Conservation (phyloP, 2,329 filamentous ascomycete species). For the Penicillium sp. region DNA sequence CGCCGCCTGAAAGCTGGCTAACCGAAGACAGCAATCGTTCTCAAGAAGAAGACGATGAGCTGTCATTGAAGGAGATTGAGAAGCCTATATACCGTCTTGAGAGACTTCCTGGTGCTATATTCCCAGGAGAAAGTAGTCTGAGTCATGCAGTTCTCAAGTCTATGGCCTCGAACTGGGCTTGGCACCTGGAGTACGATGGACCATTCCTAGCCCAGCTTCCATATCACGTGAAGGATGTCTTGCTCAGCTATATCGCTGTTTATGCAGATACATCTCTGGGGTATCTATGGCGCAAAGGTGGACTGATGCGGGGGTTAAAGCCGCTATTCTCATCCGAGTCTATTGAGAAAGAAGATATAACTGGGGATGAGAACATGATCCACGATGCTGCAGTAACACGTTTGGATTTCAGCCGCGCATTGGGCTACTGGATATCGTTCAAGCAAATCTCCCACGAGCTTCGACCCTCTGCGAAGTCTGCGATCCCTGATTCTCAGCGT, state of each 20-base stretch:
- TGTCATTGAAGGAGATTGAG: slow-evolving; percentile 6
- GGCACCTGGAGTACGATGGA: slow-evolving; percentile 57
- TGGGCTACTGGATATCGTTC: slow-evolving; percentile 51
- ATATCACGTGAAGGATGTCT: slow-evolving; percentile 48
- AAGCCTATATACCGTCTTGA: slow-evolving; percentile 34
- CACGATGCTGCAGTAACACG: slow-evolving; percentile 46
- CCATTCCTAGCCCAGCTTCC: slow-evolving; percentile 54
- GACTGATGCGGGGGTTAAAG: slow-evolving; percentile 46
- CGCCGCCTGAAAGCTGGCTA: slow-evolving; percentile 48
- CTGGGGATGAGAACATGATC: slow-evolving; percentile 7
- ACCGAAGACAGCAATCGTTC: slow-evolving; percentile 15
- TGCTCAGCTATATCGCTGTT: slow-evolving; percentile 57
- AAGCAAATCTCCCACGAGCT: slow-evolving; percentile 49
- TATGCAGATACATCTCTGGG: slow-evolving; percentile 47
- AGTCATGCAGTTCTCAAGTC: slow-evolving; percentile 52
- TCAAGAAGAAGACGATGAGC: slow-evolving; percentile 4
- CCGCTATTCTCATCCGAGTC: slow-evolving; percentile 46
- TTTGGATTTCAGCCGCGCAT: slow-evolving; percentile 53
- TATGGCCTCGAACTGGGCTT: slow-evolving; percentile 56
- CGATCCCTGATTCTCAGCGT: neutral
- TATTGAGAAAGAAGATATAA: slow-evolving; percentile 4
- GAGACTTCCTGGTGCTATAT: slow-evolving; percentile 39
- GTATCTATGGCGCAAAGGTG: slow-evolving; percentile 13
- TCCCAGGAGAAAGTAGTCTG: slow-evolving; percentile 45
- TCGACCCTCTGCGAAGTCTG: slow-evolving; percentile 25